phyloP scores from a whole-genome alignment of 139 green algal genomes.

The Coelastrella sp. region DNA sequence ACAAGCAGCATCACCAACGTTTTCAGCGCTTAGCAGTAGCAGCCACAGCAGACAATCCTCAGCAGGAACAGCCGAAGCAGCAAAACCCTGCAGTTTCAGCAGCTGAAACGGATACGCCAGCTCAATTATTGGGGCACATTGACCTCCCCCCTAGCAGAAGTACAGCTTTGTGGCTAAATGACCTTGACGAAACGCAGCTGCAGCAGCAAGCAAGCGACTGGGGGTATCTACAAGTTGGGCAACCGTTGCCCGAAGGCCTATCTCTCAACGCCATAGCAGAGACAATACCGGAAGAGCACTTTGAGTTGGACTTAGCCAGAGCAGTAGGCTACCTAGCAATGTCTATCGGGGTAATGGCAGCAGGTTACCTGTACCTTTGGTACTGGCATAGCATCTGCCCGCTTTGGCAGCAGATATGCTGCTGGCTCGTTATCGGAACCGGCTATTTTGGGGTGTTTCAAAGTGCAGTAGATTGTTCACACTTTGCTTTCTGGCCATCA shows the following conservation, averaged over 20 bases:
- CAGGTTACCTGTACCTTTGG: slow-evolving; percentile 59
- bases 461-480: slow-evolving; percentile 61
- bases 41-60: neutral
- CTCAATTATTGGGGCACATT: neutral
- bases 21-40: slow-evolving; percentile 5
- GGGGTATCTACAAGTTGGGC: slow-evolving; percentile 41
- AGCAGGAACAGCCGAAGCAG: slow-evolving; percentile 13
- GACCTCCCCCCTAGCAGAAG: neutral
- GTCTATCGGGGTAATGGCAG: slow-evolving; percentile 52
- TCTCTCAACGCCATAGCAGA: slow-evolving; percentile 26
- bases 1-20: neutral
- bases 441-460: slow-evolving; percentile 69
- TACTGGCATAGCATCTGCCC: slow-evolving; percentile 64
- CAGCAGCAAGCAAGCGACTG: slow-evolving; percentile 44
- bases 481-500: slow-evolving; percentile 51
- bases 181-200: neutral
- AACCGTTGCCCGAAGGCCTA: slow-evolving; percentile 37
- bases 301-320: slow-evolving; percentile 27
- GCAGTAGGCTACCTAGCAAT: slow-evolving; percentile 27
- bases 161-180: neutral
- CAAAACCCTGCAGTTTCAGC: slow-evolving; percentile 3
- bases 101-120: neutral
- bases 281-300: neutral
- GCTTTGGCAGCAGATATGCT: slow-evolving; percentile 55
- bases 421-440: slow-evolving; percentile 60